A percentile compares a stretch with the other conserved stretches of the same genome.
phyloP scores from a whole-genome alignment of 768 basidiomycete species.

The Lyophyllum shimeji region DNA sequence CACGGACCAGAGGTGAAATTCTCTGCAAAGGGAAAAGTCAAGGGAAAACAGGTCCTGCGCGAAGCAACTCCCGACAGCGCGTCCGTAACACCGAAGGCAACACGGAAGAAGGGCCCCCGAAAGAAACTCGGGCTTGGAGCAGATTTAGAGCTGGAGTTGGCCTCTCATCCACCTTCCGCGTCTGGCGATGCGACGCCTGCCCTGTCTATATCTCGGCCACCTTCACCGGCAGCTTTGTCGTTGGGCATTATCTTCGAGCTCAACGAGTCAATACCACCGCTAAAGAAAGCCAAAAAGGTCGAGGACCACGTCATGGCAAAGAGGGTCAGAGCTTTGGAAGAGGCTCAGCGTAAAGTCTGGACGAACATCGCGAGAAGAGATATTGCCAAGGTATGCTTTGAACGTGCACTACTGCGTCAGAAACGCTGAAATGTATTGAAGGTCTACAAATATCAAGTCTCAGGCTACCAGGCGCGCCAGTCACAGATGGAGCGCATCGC shows the following conservation, averaged over 20 bases:
- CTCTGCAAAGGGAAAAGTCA: conserved; percentile 51
- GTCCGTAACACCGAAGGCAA: conserved; percentile 47
- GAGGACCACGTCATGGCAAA: conserved; percentile 73
- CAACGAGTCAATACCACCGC: conserved; percentile 64
- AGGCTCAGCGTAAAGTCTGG: conserved; percentile 88
- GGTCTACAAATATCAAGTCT: conserved; percentile 79
- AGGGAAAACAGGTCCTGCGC: conserved; percentile 45
- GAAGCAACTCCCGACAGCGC: conserved; percentile 62
- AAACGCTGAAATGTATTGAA: conserved; percentile 25
- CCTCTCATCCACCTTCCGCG: conserved; percentile 53
- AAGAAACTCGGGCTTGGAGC: conserved; percentile 56
- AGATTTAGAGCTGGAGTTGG: conserved; percentile 51
- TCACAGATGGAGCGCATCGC: conserved; percentile 76
- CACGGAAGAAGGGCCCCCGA: conserved; percentile 56
- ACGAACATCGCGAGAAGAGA: conserved; percentile 83
- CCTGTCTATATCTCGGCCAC: conserved; percentile 57
- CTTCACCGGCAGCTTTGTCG: conserved; percentile 60
- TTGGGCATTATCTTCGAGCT: conserved; percentile 71
- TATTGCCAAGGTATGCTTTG: conserved; percentile 65
- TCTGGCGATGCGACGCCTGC: conserved; percentile 70
- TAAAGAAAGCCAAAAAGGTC: conserved; percentile 76
- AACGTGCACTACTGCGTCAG: not conserved
- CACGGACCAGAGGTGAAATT: conserved; percentile 24
- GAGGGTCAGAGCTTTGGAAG: conserved; percentile 75
- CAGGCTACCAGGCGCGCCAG: conserved; percentile 65